Percentiles rank a stretch among this genome's conserved stretches.
Conservation (phyloP, 1,284 basidiomycete genomes). For the Ceratobasidium sp. region DNA sequence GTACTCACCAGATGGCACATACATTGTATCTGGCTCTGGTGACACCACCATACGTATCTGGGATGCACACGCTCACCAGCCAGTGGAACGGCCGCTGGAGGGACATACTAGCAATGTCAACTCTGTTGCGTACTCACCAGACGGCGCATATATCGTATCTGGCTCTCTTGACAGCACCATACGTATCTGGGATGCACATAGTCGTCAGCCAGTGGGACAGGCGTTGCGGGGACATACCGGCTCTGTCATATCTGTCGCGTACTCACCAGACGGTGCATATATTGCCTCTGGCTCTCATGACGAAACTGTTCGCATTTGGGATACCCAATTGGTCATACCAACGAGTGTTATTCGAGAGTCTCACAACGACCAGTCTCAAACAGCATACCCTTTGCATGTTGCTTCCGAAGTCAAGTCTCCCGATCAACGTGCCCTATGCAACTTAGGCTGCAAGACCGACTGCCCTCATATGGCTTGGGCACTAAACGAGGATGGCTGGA, state of each 20-base stretch:
- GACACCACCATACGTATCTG: neutral
- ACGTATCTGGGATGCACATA: slow-evolving; percentile 28
- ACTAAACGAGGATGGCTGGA: no score
- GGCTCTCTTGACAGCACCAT: slow-evolving; percentile 34
- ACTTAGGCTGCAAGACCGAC: no score
- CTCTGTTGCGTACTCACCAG: slow-evolving; percentile 35
- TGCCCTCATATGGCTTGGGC: no score
- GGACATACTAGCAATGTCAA: neutral
- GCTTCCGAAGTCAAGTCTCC: no score
- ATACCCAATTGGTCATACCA: neutral
- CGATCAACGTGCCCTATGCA: no score
- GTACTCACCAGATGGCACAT: no score
- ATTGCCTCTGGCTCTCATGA: slow-evolving; percentile 37
- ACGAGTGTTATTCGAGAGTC: neutral
- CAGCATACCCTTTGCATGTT: no score
- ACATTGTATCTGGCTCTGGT: neutral
- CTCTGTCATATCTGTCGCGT: neutral
- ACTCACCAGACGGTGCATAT: slow-evolving; percentile 18
- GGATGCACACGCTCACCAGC: neutral
- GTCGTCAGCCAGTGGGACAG: neutral
- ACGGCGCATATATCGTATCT: slow-evolving; percentile 22
- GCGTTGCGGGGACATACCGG: neutral
- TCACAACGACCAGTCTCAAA: neutral
- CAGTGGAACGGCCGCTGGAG: neutral
- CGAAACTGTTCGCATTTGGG: slow-evolving; percentile 35